Percentiles rank a stretch among this genome's conserved stretches.
phyloP scores from a whole-genome alignment of 331 rosid species.

The Quercus lobata region DNA sequence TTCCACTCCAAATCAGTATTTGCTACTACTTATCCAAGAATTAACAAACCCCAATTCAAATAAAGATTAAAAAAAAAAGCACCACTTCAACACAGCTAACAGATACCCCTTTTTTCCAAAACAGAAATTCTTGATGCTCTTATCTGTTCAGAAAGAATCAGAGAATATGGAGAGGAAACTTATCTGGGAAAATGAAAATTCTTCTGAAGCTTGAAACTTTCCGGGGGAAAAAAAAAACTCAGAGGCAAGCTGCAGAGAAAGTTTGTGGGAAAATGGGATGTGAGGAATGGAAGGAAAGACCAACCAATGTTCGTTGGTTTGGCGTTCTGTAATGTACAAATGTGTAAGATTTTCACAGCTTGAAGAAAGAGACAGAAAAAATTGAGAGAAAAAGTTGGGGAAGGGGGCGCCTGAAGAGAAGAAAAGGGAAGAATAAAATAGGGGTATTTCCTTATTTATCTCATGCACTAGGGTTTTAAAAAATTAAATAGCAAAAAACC shows the following conservation, averaged over 20 bases:
- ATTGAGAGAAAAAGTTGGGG: too few species aligned
- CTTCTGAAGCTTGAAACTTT: constrained; percentile 29
- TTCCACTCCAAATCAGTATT: constrained; percentile 26
- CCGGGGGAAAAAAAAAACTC: constrained; percentile 16
- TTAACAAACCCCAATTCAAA: constrained; percentile 40
- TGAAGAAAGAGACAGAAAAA: constrained; percentile 63
- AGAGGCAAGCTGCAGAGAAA: constrained; percentile 12
- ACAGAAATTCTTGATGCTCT: neutral
- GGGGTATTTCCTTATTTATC: too few species aligned
- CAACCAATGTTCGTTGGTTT: constrained; percentile 4
- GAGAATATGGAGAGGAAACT: neutral
- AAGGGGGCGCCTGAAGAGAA: too few species aligned
- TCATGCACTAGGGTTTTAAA: too few species aligned
- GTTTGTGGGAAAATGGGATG: constrained; percentile 13
- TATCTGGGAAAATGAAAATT: neutral
- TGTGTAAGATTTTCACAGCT: constrained; percentile 35
- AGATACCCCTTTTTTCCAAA: neutral
- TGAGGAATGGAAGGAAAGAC: constrained; percentile 23
- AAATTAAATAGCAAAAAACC: too few species aligned
- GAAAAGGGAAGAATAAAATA: too few species aligned
- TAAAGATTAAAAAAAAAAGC: constrained; percentile 22
- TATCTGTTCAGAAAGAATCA: neutral
- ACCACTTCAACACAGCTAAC: constrained; percentile 28
- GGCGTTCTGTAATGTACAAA: constrained; percentile 16
- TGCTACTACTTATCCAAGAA: constrained; percentile 17